Conservation (phyloP, 805 yeast species). For the Myxozyma neotropica region DNA sequence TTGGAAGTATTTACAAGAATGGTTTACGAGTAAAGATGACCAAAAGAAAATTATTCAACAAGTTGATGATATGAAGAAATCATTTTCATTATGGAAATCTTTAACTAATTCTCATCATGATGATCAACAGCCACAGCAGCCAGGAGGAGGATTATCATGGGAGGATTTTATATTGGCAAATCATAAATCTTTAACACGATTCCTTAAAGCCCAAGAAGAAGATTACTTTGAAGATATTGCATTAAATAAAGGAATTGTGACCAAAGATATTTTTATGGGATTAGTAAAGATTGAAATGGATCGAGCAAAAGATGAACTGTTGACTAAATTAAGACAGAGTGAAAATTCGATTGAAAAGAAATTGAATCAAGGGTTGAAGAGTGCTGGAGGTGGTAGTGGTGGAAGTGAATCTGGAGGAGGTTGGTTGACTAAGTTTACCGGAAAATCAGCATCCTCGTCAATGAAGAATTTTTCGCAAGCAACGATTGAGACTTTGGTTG, state of each 20-base stretch:
- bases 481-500: conserved; percentile 30
- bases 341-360: conserved; percentile 15
- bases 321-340: conserved; percentile 1
- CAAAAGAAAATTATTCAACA: not conserved
- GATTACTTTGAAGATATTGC: conserved; percentile 14
- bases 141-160: too few species aligned
- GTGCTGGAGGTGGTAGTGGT: not conserved
- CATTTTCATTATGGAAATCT: not conserved
- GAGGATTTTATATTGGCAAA: conserved; percentile 23
- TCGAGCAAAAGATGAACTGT: conserved; percentile 9
- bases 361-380: not conserved
- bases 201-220: conserved; percentile 17
- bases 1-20: conserved; percentile 22
- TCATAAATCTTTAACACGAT: conserved; percentile 5
- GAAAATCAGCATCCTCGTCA: not conserved
- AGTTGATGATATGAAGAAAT: conserved; percentile 1
- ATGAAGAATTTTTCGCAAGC: conserved; percentile 6
- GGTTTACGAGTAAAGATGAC: conserved; percentile 17
- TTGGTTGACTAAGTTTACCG: not conserved
- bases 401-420: too few species aligned
- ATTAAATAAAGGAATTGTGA: conserved; percentile 6
- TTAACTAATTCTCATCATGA: too few species aligned
- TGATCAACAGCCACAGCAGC: not conserved
- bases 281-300: conserved; percentile 21
- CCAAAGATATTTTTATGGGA: conserved; percentile 20